Base-by-base conservation (phyloP, 2,329 filamentous ascomycete genomes). In the Fusarium denticulatum region DNA sequence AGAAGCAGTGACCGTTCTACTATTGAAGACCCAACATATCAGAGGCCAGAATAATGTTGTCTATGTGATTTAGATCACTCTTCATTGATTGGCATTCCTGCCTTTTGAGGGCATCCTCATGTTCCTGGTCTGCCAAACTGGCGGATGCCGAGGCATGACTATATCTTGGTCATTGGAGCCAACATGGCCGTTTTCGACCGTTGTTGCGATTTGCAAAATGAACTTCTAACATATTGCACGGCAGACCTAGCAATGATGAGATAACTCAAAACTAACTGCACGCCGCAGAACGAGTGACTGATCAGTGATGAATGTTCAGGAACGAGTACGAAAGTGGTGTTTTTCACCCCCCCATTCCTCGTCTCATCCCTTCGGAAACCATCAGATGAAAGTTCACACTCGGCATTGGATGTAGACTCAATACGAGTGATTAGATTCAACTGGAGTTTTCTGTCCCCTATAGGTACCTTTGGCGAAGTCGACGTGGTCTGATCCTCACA, bases 401-500 rank as follows among this genome's bases (percentile, higher is more conserved):
- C 52, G 26, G 36, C 45, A 60, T 20, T 37, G 36, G 18, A 37
- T 52, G 24, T 28, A 43, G 34, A 50, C 32, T 26, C 37, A 43
- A 39, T 46, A 14, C 49, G 37, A 53, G 47, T 36, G n/a, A 26
- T 52, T 24, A 46, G 26, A 50, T n/a, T 32, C n/a, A 46, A 34
- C 32, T 15, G 28, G 40, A 30, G 40, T 36, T 36, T 50, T 37
- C 52, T 30, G n/a, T n/a, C 37, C 30, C 55, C n/a, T 47, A 36
- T n/a, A 36, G 18, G 39, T 34, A 18, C 60, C 32, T 24, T 53
- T 45, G 16, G 16, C 40, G 10, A 43, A 46, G 37, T 34, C 32
- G 32, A 34, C 34, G 28, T 69, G 67, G 62, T 49, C 26, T 60
- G 40, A 64, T 57, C 10, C 58, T 50, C n/a, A 26, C 40, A 39